Percentiles rank a stretch among this genome's conserved stretches.
Conservation (phyloP, 805 yeast genomes). For the Kluyveromyces nonfermentans region DNA sequence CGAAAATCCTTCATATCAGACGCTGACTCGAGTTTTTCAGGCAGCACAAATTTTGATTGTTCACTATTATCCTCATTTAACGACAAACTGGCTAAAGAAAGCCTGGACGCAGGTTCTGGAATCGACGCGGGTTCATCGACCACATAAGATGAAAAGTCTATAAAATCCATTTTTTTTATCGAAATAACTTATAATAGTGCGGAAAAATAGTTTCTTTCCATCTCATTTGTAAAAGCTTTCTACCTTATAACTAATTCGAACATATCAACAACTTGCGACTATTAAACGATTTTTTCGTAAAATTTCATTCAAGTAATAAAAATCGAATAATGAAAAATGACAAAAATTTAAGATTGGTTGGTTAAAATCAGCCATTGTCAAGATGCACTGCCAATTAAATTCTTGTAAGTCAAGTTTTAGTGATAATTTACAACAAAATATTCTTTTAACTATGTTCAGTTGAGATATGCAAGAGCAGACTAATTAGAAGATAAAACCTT, state of each 20-base stretch:
- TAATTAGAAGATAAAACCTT: not conserved
- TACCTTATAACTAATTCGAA: too few relatives aligned
- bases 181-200: not conserved
- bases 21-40: not conserved
- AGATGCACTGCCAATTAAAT: too few relatives aligned
- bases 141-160: conserved; percentile 39
- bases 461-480: too few relatives aligned
- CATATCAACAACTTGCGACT: too few relatives aligned
- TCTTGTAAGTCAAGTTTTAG: too few relatives aligned
- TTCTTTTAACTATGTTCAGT: too few relatives aligned
- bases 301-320: too few relatives aligned
- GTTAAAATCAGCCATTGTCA: too few relatives aligned
- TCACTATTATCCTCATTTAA: not conserved
- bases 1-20: conserved; percentile 7
- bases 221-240: not conserved
- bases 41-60: not conserved
- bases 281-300: too few relatives aligned
- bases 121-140: conserved; percentile 21
- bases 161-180: conserved; percentile 32
- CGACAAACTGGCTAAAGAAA: conserved; percentile 2
- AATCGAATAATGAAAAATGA: too few relatives aligned
- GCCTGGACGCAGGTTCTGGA: conserved; percentile 14
- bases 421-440: too few relatives aligned
- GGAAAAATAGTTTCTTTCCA: not conserved
- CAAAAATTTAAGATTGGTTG: too few relatives aligned